Conservation (phyloP, 345 rosid species). For the Microcos paniculata region DNA sequence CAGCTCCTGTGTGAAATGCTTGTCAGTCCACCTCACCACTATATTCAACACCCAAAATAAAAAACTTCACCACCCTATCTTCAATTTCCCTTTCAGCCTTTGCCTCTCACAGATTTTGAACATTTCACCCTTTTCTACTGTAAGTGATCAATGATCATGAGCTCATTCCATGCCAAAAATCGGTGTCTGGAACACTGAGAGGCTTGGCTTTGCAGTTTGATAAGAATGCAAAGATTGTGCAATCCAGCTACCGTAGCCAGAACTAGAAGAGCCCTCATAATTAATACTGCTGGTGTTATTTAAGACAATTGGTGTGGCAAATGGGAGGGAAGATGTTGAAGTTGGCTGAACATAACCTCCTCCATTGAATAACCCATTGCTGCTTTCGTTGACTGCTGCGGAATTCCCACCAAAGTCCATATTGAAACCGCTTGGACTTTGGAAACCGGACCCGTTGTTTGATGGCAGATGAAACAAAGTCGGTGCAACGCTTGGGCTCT, state of each 20-base stretch:
- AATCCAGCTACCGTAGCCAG: constrained; percentile 45
- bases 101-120: constrained; percentile 27
- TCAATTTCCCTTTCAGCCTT: background rate
- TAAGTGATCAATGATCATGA: background rate
- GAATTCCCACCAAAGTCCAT: constrained; percentile 33
- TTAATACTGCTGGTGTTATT: constrained; percentile 25
- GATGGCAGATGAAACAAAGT: constrained; percentile 20
- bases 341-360: constrained; percentile 34
- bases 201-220: constrained; percentile 60
- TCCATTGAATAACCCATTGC: constrained; percentile 32
- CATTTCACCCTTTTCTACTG: background rate
- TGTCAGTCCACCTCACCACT: constrained; percentile 30
- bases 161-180: constrained; percentile 88
- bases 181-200: constrained; percentile 78
- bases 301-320: constrained; percentile 35
- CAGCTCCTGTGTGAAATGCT: constrained; percentile 28
- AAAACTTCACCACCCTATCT: constrained; percentile 12
- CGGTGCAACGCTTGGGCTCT: constrained; percentile 15
- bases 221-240: constrained; percentile 48
- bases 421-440: constrained; percentile 19
- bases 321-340: constrained; percentile 36
- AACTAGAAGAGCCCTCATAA: constrained; percentile 33
- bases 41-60: background rate
- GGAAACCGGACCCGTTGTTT: constrained; percentile 16
- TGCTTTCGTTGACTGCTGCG: constrained; percentile 20